phyloP scores from a whole-genome alignment of 2,329 filamentous ascomycete species.

The Penicillium freii region DNA sequence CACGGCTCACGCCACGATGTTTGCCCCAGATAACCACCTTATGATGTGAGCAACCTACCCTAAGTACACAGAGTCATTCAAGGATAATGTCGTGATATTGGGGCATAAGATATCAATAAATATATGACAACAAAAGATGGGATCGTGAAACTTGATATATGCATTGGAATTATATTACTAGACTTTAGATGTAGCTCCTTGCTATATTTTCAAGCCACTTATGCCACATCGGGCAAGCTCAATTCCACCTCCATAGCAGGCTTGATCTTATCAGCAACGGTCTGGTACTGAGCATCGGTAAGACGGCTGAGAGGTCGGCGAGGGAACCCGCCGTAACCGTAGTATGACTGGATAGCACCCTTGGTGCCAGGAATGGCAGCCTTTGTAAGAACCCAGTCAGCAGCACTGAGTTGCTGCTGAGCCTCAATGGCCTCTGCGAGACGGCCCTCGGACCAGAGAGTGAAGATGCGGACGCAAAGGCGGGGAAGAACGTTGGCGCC shows the following conservation, averaged over 20 bases:
- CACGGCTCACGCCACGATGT: neutral
- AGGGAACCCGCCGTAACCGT: constrained; percentile 77
- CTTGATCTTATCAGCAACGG: constrained; percentile 36
- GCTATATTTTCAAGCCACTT: constrained; percentile 8
- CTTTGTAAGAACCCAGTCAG: constrained; percentile 84
- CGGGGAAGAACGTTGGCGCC: constrained; percentile 86
- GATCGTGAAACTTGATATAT: neutral
- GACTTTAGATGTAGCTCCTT: neutral
- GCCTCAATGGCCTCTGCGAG: constrained; percentile 71
- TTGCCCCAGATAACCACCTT: too few relatives aligned
- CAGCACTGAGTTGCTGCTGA: constrained; percentile 72
- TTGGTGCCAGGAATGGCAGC: constrained; percentile 82
- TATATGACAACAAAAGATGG: neutral
- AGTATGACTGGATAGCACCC: constrained; percentile 76
- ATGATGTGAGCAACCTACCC: too few relatives aligned
- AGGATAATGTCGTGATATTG: neutral
- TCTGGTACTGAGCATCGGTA: constrained; percentile 31
- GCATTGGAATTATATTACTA: constrained; percentile 1
- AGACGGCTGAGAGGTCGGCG: constrained; percentile 56
- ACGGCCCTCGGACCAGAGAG: constrained; percentile 72
- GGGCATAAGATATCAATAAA: neutral
- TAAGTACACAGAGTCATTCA: neutral
- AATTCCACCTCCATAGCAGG: constrained; percentile 37
- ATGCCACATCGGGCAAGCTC: constrained; percentile 38
- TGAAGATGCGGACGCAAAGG: constrained; percentile 76